Base-by-base conservation (phyloP, 345 rosid species). In the Carallia pectinifolia region DNA sequence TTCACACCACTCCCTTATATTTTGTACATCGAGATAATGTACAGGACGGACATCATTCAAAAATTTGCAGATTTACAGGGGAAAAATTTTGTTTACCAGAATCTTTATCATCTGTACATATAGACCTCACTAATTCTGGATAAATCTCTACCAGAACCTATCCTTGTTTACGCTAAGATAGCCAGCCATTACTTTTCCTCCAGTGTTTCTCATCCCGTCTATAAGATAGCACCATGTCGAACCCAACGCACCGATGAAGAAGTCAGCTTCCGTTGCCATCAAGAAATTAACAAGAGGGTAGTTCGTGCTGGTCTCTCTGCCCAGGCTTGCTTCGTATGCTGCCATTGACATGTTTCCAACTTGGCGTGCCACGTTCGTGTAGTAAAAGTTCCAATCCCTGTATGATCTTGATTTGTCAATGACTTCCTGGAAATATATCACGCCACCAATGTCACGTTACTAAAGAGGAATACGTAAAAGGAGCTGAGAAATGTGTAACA, bases 141-240 rank as follows among this genome's bases (percentile, higher is more conserved):
- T 0, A 54, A 9, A 27, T 3, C 6, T 56, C 77, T 90, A 95
- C 99, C 99, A 95, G 83, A 95, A 95, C 31, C 97, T 62, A 61
- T 95, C 99, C 79, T 87, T 92, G 72, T 95, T 95, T 48, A 95
- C 99, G 63, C 96, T 92, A 65, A 95, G 76, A 76, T 92, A 95
- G 68, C 97, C 99, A 0, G 94, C 85, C 96, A 92, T 85, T 54
- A 90, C 97, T 73, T 95, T 95, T 53, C 99, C 99, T 37, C 96
- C 97, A 0, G 99, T 95, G 31, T 89, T 92, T 78, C 99, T 86
- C 97, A 95, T 95, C 31, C 97, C 96, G 31, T 92, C 99, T 6
- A 95, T 92, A 54, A 95, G 93, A 74, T 79, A 95, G 74, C 97
- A 92, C 99, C 99, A 95, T 9, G 99, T 95, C 1, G 99, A 95